Conservation (phyloP, 1,284 basidiomycete genomes). For the Ustilago curta region DNA sequence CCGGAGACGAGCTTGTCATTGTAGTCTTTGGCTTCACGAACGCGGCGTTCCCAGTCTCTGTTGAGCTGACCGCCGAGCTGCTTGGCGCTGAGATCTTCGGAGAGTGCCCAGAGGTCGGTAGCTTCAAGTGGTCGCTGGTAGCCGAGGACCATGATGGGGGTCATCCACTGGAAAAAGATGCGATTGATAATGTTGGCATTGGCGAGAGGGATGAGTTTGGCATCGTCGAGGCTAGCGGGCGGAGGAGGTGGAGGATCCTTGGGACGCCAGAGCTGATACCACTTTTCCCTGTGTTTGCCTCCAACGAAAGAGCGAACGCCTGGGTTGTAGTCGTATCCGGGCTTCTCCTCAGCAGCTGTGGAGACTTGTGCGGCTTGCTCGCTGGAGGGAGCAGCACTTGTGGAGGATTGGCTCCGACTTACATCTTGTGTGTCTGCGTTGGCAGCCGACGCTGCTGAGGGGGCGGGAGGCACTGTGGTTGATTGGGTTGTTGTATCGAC, state of each 20-base stretch:
- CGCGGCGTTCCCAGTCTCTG: conserved; percentile 77
- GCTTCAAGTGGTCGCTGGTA: conserved; percentile 84
- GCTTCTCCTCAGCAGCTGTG: conserved; percentile 24
- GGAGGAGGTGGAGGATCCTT: conserved; percentile 62
- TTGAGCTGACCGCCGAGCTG: conserved; percentile 76
- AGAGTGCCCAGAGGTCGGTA: conserved; percentile 85
- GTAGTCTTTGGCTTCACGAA: conserved; percentile 76
- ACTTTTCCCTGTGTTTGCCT: conserved; percentile 60
- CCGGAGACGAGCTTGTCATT: conserved; percentile 78
- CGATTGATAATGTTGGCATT: conserved; percentile 73
- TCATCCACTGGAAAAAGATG: conserved; percentile 80
- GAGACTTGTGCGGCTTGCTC: conserved; percentile 22
- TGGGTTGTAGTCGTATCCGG: conserved; percentile 55
- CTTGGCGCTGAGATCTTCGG: conserved; percentile 73
- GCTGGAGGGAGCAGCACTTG: conserved; percentile 30
- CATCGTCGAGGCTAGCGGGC: conserved; percentile 73
- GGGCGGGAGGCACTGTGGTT: conserved; percentile 3
- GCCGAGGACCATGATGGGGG: conserved; percentile 76
- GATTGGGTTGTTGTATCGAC: not conserved
- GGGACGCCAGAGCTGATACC: conserved; percentile 66
- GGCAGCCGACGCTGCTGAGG: not conserved
- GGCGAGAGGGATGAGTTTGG: conserved; percentile 73
- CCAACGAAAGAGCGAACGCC: conserved; percentile 57
- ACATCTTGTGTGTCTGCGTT: conserved; percentile 31
- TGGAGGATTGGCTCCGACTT: conserved; percentile 36